phyloP scores from a whole-genome alignment of 179 eudicot genomes.

The Pouteria campechiana region DNA sequence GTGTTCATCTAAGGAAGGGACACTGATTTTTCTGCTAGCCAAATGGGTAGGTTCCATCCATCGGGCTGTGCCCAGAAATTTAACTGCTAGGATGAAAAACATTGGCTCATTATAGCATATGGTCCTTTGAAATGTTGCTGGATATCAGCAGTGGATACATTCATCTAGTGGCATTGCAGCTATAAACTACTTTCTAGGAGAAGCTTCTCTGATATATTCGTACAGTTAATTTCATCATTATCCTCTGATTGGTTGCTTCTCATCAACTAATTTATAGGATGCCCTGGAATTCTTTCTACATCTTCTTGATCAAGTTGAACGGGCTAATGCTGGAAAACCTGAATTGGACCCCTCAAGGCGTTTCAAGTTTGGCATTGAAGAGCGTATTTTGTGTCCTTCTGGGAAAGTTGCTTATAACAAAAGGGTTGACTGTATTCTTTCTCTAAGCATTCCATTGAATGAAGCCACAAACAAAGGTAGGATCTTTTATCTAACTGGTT shows the following conservation, averaged over 20 bases:
- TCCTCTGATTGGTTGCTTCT: slow-evolving; percentile 5
- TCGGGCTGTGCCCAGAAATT: too few relatives aligned
- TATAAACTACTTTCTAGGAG: too few relatives aligned
- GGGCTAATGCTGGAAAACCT: slow-evolving; percentile 58
- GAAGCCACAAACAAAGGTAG: slow-evolving; percentile 81
- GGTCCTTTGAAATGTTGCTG: too few relatives aligned
- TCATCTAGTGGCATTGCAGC: too few relatives aligned
- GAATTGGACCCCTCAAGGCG: slow-evolving; percentile 71
- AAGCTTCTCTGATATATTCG: too few relatives aligned
- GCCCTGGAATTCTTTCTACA: slow-evolving; percentile 93
- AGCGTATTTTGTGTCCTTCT: slow-evolving; percentile 76
- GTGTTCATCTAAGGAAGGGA: too few relatives aligned
- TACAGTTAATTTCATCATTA: too few relatives aligned
- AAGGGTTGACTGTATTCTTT: slow-evolving; percentile 78
- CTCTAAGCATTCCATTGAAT: slow-evolving; percentile 73
- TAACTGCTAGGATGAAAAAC: too few relatives aligned
- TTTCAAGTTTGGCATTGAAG: slow-evolving; percentile 97
- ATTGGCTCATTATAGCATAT: too few relatives aligned
- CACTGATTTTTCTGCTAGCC: too few relatives aligned
- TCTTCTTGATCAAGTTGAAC: slow-evolving; percentile 90
- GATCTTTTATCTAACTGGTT: slow-evolving; percentile 1
- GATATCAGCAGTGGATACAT: too few relatives aligned
- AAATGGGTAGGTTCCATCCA: too few relatives aligned
- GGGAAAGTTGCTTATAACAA: slow-evolving; percentile 89
- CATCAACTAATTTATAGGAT: slow-evolving; percentile 44